Evolutionary conservation across 2,329 filamentous ascomycete species (phyloP), one percentile per base, ranked within the genome.

Genomic region (Cladosporium sp.): DNA sequence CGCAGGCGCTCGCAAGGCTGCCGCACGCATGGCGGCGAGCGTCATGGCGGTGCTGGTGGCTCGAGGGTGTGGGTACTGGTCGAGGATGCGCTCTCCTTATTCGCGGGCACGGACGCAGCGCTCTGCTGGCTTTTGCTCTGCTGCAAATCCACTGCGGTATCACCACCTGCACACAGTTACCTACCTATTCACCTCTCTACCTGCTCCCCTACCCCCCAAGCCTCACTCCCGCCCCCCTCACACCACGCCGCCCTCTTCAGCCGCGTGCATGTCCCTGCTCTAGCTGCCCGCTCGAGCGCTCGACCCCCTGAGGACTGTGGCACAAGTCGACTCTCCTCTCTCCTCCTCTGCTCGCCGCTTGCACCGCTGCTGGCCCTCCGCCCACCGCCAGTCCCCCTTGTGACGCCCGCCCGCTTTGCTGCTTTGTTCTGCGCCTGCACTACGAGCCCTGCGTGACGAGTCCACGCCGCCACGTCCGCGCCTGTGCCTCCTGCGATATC

Each of bases 241-340:
- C 25, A 37, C 42, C 17, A 9, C 15, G 3, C 15, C 42, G 51
- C 49, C 52, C 50, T 47, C 48, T 25, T 24, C 50, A 15, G 51
- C 52, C 52, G 52, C 52, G 40, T 55, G 52, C 40, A 55, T 55
- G 52, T 45, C 37, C 52, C 40, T 39, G 52, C 40, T 47, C 32
- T 47, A 55, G 40, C 24, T 20, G 40, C 20, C 13, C 34, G 52
- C 52, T 34, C 52, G 52, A 55, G 52, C 52, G 47, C 34, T 32
- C 47, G 20, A 19, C 20, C 3, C 34, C 47, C 42, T 45, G 42
- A 22, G 42, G 42, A 22, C 42, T 22, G 42, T 25, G 25, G 42
- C 24, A 28, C 22, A 45, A 42, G 39, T 42, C 22, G 22, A 45
- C 28, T 10, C 28, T 32, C 28, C 28, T 32, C 28, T 32, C 25